Evolutionary conservation across 164 flowering plant species (phyloP), one percentile per base, ranked within the genome.

Genomic region (Vitis riparia): DNA sequence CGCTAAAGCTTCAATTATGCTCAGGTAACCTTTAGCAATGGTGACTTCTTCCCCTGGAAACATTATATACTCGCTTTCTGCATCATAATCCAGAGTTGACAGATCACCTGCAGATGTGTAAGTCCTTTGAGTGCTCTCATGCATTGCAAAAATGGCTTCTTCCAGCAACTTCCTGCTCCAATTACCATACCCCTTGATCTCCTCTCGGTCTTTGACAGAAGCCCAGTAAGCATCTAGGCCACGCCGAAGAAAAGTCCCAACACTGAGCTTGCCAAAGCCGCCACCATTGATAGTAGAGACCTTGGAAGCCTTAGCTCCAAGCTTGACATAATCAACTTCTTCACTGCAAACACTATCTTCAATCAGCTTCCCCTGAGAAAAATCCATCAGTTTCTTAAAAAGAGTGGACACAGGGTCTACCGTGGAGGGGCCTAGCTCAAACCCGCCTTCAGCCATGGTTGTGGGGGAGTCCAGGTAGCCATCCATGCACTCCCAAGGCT

Each of bases 401-500:
- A 95, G 80, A 29, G 23, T 68, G 1, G 91, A 82, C 16, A 93
- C 52, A 17, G 88, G 73, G 0, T 87, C 85, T 16, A 90, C 87
- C 29, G 81, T 23, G 10, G 84, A 56, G 2, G 87, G 79, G 63
- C 68, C 71, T 0, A 90, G 60, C 52, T 61, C 72, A 53, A 66
- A 71, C 51, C 89, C 90, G 48, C 87, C 88, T 79, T 83, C 93
- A 11, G 89, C 83, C 3, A 82, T 44, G 59, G 93, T 89, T 56
- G 68, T 27, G 5, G 85, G 78, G 9, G 82, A 81, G 9, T 82
- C 87, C 0, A 71, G 56, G 48, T 75, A 76, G 19, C 88, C 92
- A 66, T 91, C 99, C 99, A 90, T 92, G 64, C 90, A 76, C 79
- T 94, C 99, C 97, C 94, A 94, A 9, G 99, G 94, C 76, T 83